Evolutionary conservation across 352 stramenopile species (phyloP), one percentile per base, ranked within the genome.

Genomic region (Phytophthora crassamura): DNA sequence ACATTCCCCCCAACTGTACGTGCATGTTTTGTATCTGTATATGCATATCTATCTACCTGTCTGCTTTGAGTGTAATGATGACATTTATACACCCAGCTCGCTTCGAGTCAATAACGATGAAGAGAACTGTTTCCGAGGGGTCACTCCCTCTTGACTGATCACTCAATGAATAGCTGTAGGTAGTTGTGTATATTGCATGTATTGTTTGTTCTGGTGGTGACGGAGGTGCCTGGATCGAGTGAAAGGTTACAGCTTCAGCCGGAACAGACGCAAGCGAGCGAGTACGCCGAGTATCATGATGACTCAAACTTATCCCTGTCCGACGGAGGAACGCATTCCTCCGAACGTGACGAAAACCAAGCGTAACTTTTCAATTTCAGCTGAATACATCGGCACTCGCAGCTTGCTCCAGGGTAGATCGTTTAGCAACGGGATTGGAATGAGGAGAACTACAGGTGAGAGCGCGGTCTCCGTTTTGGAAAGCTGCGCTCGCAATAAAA

Each of bases 71-170:
- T 94, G 84, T 93, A 69, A 94, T 92, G 86, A 94, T 93, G 86
- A 94, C 86, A 90, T 78, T 39, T 68, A 86, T 86, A 69, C 91
- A 78, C 86, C 81, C 86, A 94, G 86, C 86, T 94, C 86, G 84
- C 84, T 94, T 93, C 86, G 86, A 94, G 81, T 73, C 41, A 64
- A 81, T 75, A 72, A 75, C 77, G 84, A 91, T 94, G 86, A 94
- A 94, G 86, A 94, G 76, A 93, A 88, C 47, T 85, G 81, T 75
- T 93, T 86, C 81, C 84, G 86, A 93, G 86, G 86, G 82, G 82
- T 94, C 84, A 94, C 86, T 82, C 84, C 84, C 84, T 93, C 84
- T 90, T 90, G 82, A 75, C 85, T 93, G 85, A 93, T 69, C 85
- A 93, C 81, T 84, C 72, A 55, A 63, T 50, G 46, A 67, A 52